Evolutionary conservation across 2,329 filamentous ascomycete species (phyloP).

Genomic region (Huntiella savannae): DNA sequence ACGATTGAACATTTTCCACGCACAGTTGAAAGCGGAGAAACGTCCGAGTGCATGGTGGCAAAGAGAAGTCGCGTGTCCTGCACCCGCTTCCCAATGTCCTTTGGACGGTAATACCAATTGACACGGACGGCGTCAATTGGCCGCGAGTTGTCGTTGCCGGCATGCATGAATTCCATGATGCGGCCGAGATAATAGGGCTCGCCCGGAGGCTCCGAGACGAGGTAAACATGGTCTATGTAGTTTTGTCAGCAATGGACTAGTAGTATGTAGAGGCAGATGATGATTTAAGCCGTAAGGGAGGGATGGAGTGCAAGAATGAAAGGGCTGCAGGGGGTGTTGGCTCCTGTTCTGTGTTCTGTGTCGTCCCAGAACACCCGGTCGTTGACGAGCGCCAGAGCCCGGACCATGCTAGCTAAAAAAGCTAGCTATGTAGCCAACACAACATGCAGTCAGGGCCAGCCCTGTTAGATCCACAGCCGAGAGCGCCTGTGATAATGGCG

Average conservation of each 20-base stretch:
- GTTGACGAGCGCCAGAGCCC: too few relatives aligned
- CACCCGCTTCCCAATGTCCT: constrained; percentile 83
- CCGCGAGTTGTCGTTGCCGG: constrained; percentile 50
- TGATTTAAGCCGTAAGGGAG: not conserved
- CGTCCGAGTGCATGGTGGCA: constrained; percentile 96
- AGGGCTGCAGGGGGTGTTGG: not conserved
- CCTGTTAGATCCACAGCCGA: too few relatives aligned
- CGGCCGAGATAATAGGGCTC: constrained; percentile 95
- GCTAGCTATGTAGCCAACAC: too few relatives aligned
- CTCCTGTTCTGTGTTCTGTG: not conserved
- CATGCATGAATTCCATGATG: constrained; percentile 93
- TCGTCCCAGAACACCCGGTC: too few relatives aligned
- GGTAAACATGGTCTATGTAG: constrained; percentile 57
- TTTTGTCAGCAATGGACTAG: not conserved
- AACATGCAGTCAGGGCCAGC: too few relatives aligned
- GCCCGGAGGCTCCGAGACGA: constrained; percentile 90
- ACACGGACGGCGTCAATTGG: constrained; percentile 76
- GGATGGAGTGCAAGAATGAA: too few relatives aligned
- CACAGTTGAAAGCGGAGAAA: constrained; percentile 76
- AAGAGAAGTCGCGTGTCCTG: constrained; percentile 82
- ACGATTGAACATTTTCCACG: constrained; percentile 84
- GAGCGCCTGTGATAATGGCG: too few relatives aligned
- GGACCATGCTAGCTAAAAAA: too few relatives aligned
- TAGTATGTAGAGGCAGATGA: not conserved
- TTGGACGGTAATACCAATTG: constrained; percentile 96